Evolutionary conservation across 192 early-diverging fungal species (phyloP), one percentile per base, ranked within the genome.

Genomic region (Coemansia sp.): DNA sequence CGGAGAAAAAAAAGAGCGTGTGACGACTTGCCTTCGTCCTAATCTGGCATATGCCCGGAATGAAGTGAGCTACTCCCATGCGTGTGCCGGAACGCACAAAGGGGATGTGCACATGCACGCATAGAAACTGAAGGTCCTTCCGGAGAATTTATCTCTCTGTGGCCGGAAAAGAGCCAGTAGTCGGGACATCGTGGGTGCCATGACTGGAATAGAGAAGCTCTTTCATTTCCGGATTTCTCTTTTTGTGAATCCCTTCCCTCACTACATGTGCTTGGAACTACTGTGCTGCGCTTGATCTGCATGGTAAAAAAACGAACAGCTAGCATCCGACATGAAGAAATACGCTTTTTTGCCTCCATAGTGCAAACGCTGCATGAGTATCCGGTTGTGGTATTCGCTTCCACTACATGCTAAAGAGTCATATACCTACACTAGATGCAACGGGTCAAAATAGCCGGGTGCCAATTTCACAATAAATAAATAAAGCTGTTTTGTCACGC

Each of bases 81-180:
- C 45, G 18, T 18, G n/a, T 47, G 45, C 18, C 45, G 45, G 45
- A 47, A 47, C 45, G 45, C 24, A 24, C 24, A 47, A 20, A 35
- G 8, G 34, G 45, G 45, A 47, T 20, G 18, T 47, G 45, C 45
- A 20, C 18, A 47, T 47, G 45, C 45, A 47, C 45, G n/a, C 45
- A n/a, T 35, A 47, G 18, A 47, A 47, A 9, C 45, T 47, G 24
- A 24, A 24, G 24, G 24, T 24, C 24, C 24, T 24, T 24, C 43
- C 29, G 40, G 20, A 62, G 41, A 24, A 45, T 24, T 29, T 50
- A 3, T 27, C 49, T 50, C 50, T 29, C 50, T 12, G 1, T 44
- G n/a, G 11, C n/a, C n/a, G 24, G 50, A 13, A 53, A 29, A n/a
- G 61, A 62, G 30, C 39, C 61, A 62, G 43, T 41, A 47, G 43